Conservation (phyloP, 495 filamentous ascomycete genomes). For the Hypoxylon cercidicola region DNA sequence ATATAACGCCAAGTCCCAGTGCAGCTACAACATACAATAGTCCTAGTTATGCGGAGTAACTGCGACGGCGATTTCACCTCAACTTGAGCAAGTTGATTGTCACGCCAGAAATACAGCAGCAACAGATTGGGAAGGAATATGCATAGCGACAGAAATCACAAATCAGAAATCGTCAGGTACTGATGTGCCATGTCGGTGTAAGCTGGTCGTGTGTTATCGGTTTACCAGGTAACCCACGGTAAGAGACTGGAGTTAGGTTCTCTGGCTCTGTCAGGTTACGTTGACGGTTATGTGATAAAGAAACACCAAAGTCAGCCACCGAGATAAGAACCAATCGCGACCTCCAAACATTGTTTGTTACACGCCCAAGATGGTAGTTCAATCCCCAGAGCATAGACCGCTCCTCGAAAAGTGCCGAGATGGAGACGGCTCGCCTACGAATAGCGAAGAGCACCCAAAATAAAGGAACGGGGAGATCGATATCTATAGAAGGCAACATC, state of each 20-base stretch:
- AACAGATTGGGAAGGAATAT: constrained; percentile 11
- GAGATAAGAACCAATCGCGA: constrained; percentile 3
- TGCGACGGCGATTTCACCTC: no score
- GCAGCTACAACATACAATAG: no score
- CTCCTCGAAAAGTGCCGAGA: constrained; percentile 3
- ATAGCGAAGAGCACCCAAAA: neutral
- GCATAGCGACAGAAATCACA: neutral
- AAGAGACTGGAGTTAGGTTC: constrained; percentile 5
- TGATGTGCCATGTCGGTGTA: constrained; percentile 26
- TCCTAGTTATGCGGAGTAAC: no score
- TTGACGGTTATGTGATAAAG: constrained; percentile 13
- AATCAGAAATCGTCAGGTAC: neutral
- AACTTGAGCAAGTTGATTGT: neutral
- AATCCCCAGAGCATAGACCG: constrained; percentile 8
- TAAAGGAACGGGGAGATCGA: neutral
- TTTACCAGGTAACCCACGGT: constrained; percentile 31
- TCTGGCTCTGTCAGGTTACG: neutral
- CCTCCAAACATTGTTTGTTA: neutral
- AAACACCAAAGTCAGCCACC: constrained; percentile 16
- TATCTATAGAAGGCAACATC: constrained; percentile 6
- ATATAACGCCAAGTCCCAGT: no score
- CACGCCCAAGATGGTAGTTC: neutral
- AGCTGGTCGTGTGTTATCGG: constrained; percentile 26
- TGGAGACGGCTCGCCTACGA: neutral
- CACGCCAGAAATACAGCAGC: no score